These are phyloP conservation scores for Pezicula radicicola DNA, from an alignment of 2,329 filamentous ascomycete species.

Conservation along the genomic window DNA sequence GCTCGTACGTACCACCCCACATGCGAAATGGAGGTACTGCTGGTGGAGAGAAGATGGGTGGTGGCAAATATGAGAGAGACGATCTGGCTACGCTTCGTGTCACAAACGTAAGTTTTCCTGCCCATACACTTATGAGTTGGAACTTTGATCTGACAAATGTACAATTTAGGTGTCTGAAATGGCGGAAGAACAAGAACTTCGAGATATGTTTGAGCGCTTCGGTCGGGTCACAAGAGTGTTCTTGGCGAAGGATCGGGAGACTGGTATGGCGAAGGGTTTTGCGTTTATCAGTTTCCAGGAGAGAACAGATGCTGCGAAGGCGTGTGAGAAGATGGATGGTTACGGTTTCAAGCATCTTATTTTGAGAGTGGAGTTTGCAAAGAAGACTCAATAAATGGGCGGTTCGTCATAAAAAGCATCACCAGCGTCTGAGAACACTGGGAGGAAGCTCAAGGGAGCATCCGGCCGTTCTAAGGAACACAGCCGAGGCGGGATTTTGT, in stretches of 20 bases:
- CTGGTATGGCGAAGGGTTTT: slow-evolving; percentile 94
- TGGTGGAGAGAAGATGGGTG: slow-evolving; percentile 77
- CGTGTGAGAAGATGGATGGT: slow-evolving; percentile 97
- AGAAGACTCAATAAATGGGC: slow-evolving; percentile 52
- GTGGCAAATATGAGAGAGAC: slow-evolving; percentile 91
- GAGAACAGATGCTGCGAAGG: slow-evolving; percentile 82
- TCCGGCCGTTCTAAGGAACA: too few species aligned
- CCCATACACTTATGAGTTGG: not conserved
- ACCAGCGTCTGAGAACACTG: not conserved
- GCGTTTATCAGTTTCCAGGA: slow-evolving; percentile 98
- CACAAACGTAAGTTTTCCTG: slow-evolving; percentile 74
- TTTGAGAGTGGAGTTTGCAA: slow-evolving; percentile 83
- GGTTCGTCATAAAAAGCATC: too few species aligned
- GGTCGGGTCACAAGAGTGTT: slow-evolving; percentile 97
- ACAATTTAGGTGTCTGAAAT: slow-evolving; percentile 79
- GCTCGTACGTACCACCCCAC: slow-evolving; percentile 92
- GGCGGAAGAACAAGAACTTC: slow-evolving; percentile 91
- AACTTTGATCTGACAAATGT: slow-evolving; percentile 11
- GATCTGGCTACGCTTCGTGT: slow-evolving; percentile 95
- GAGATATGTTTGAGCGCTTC: slow-evolving; percentile 97
- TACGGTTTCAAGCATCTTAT: slow-evolving; percentile 88
- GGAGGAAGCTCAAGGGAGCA: not conserved
- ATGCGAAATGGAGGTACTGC: slow-evolving; percentile 68
- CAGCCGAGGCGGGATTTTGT: too few species aligned
- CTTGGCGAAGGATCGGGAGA: slow-evolving; percentile 96